Percentiles rank a stretch among this genome's conserved stretches.
These are phyloP conservation scores for Xylaria acuta DNA, from an alignment of 495 filamentous ascomycete genomes.

Conservation along the genomic window DNA sequence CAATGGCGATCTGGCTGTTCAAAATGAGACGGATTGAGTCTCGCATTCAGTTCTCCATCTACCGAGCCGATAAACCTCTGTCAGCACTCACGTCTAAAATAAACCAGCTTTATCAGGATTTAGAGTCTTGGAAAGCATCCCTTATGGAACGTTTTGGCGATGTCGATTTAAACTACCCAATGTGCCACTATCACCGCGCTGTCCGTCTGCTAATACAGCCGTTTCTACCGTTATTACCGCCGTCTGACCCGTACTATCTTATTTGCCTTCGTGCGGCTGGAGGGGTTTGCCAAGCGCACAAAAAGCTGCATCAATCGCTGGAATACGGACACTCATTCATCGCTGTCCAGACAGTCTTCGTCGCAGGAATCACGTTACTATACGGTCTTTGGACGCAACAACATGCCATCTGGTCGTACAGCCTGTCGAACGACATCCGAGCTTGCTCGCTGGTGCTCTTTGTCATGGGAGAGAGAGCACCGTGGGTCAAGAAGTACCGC, in stretches of 20 bases:
- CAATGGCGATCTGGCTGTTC: slow-evolving; percentile 58
- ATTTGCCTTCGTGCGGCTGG: slow-evolving; percentile 59
- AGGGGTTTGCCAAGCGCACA: slow-evolving; percentile 61
- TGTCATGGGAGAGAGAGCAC: slow-evolving; percentile 60
- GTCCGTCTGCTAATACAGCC: slow-evolving; percentile 60
- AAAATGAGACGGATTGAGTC: slow-evolving; percentile 60
- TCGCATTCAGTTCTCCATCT: slow-evolving; percentile 60
- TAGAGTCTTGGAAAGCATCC: slow-evolving; percentile 60
- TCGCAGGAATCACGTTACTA: slow-evolving; percentile 60
- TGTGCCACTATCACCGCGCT: slow-evolving; percentile 60
- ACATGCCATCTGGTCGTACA: slow-evolving; percentile 57
- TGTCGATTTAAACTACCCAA: slow-evolving; percentile 54
- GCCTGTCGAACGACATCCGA: slow-evolving; percentile 61
- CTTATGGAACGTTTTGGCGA: slow-evolving; percentile 47
- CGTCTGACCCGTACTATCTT: slow-evolving; percentile 57
- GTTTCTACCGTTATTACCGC: slow-evolving; percentile 56
- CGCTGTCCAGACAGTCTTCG: slow-evolving; percentile 62
- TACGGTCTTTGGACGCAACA: slow-evolving; percentile 57
- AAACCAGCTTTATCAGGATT: slow-evolving; percentile 54
- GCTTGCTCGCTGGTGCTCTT: slow-evolving; percentile 62
- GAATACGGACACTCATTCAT: slow-evolving; percentile 61
- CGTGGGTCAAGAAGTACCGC: slow-evolving; percentile 61
- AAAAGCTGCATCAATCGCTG: slow-evolving; percentile 57
- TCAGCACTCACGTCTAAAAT: slow-evolving; percentile 56
- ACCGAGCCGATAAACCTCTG: slow-evolving; percentile 58